Evolutionary conservation across 257 asterid genomes (phyloP), one percentile per base, ranked within the genome.

Genomic region (Cinchona pubescens): DNA sequence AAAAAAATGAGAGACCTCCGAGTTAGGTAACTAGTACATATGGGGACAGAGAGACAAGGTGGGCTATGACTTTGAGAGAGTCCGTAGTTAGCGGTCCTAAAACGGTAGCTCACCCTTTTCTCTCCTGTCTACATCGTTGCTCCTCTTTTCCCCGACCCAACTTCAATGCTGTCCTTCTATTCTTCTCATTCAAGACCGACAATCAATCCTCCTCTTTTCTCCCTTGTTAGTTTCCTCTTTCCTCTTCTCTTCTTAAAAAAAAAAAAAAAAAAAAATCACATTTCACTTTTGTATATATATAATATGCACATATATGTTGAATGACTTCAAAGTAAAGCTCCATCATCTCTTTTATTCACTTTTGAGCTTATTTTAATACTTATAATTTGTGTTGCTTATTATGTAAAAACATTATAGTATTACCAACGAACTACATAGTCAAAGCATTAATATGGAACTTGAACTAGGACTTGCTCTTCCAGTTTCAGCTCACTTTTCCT

Each of bases 101-200:
- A 40, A 59, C 62, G 76, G 51, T 58, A 71, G 61, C 77, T 70
- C 76, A 49, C 63, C 35, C 40, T 79, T 80, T 82, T 58, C 77
- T 85, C 67, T 38, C 23, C 45, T 80, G 93, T 90, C 89, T 34
- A 56, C 71, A 63, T 87, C 89, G 48, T 0, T 89, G 92, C 84
- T 78, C 71, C 92, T 67, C 87, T 84, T 86, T 88, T 78, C 11
- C 74, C 91, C 89, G 92, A 90, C 96, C 92, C 80, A 85, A 86
- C 88, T 86, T 88, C 88, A 80, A 86, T 87, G 89, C 70, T 78
- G 55, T 75, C 73, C 77, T 62, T 62, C 77, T 43, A 42, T 71
- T 38, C 77, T 21, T 67, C 67, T 49, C 70, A 30, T 60, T 72
- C 73, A 18, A n/a, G 30, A 16, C 76, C 80, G 75, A 68, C 80